Evolutionary conservation across 2,329 filamentous ascomycete species (phyloP), one percentile per base, ranked within the genome.

Genomic region (Fusarium tupiense): DNA sequence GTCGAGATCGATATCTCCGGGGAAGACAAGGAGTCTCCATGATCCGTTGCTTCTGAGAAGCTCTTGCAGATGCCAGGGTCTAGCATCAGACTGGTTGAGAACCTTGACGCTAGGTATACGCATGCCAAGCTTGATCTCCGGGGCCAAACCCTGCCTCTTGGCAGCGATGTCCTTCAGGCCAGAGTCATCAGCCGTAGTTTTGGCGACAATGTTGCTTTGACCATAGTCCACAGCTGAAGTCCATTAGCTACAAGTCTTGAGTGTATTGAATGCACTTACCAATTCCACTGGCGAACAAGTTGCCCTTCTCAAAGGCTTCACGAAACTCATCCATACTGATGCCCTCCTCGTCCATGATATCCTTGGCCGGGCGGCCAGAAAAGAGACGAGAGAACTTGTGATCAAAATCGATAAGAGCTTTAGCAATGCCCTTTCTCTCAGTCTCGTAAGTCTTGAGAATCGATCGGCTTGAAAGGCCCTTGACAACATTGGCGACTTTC

Each of bases 341-440:
- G 0, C 90, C 90, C 47, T 87, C 87, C 71, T 89, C 87, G 66
- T 92, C 90, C 81, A 89, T 86, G n/a, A 89, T 83, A 63, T 91
- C 88, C 75, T 88, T 90, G 20, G 86, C 89, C 1, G 87, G 90
- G 13, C 84, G 83, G 0, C 74, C 75, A 5, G 75, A 76, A 35
- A 91, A 91, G 2, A 91, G 82, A 3, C 86, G 82, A 10, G 86
- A 87, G 72, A 91, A 90, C 41, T 84, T 85, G 65, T 88, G 87
- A 75, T 92, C 90, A 69, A 92, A 91, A 12, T 86, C 84, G 69
- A 94, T 93, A 1, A 94, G 86, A 44, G 91, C 88, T 71, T 91
- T 85, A 0, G 92, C 92, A 5, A 93, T 88, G 14, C 84, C 84
- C 11, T 87, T 85, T 10, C 92, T 84, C 74, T 90, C 89, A 6